Evolutionary conservation across 129 eudicot species (phyloP), one percentile per base, ranked within the genome.

Genomic region (Flaveria ramosissima): DNA sequence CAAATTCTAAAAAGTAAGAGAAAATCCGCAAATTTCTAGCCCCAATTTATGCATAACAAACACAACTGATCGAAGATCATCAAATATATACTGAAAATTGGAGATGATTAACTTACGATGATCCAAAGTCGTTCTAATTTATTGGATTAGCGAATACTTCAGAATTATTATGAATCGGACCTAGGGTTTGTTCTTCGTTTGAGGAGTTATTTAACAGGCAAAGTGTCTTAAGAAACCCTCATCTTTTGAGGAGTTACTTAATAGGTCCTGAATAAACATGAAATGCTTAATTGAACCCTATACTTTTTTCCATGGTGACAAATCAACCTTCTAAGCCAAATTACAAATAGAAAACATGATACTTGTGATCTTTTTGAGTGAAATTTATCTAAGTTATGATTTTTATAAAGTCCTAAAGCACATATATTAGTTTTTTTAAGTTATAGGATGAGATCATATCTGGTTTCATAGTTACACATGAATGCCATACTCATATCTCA

Each of bases 91-190:
- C 12, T 63, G 17, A 51, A 50, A 55, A 62, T 61, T 24, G 17
- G 48, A 16, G 65, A 52, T 10, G 24, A 21, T 48, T 51, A 79
- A 51, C 83, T 79, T 72, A 79, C 83, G 41, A 79, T 10, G 47
- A 75, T 63, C 19, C 71, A 46, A 62, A 46, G 48, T 24, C 32
- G 62, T 72, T 39, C 64, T n/a, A 72, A 78, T 69, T 43, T 8
- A 52, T 24, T 55, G 3, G 77, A 47, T 47, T 63, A 62, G 67
- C 4, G 55, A 52, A 61, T 12, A 46, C 19, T 66, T n/a, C 30
- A 17, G 68, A 13, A 36, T 36, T 36, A 53, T 46, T 55, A 3
- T 7, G 70, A 77, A 77, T n/a, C 10, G 23, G 16, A 51, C n/a
- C 62, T 77, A 77, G 81, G 81, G 81, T 69, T 77, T 12, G 24